Percentiles rank a stretch among this genome's conserved stretches.
Conservation (phyloP, 2,329 filamentous ascomycete genomes). For the Biscogniauxia sp. region DNA sequence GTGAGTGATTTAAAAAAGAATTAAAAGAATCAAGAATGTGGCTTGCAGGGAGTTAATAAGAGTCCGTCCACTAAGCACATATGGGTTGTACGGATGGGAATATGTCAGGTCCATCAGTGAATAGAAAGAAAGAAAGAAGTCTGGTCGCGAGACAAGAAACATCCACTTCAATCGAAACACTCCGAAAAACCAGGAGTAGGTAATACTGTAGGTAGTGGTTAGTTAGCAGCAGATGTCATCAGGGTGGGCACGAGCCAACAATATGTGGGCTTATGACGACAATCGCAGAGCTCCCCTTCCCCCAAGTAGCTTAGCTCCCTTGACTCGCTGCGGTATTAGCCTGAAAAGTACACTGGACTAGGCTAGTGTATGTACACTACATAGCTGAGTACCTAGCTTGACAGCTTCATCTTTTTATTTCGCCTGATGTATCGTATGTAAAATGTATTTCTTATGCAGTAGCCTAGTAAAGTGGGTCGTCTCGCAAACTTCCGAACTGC, state of each 20-base stretch:
- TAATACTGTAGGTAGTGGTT: neutral
- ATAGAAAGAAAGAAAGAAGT: neutral
- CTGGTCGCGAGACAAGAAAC: neutral
- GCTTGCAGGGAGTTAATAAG: neutral
- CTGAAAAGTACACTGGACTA: neutral
- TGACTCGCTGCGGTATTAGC: neutral
- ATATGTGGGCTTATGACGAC: neutral
- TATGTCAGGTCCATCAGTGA: neutral
- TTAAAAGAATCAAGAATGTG: neutral
- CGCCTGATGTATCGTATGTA: too few relatives aligned
- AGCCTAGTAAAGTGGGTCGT: neutral
- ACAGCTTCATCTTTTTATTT: neutral
- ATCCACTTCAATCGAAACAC: neutral
- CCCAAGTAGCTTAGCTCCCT: neutral
- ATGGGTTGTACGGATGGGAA: neutral
- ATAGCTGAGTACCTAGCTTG: neutral
- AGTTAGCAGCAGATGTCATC: neutral
- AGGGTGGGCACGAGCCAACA: constrained; percentile 1
- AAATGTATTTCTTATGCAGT: neutral
- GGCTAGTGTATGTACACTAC: too few relatives aligned
- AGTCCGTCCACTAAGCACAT: too few relatives aligned
- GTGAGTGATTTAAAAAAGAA: neutral
- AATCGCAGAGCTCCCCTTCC: neutral
- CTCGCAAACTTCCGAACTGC: neutral
- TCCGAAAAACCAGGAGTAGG: neutral